Evolutionary conservation across 345 rosid species (phyloP), one percentile per base, ranked within the genome.

Genomic region (Gossypium arboreum): DNA sequence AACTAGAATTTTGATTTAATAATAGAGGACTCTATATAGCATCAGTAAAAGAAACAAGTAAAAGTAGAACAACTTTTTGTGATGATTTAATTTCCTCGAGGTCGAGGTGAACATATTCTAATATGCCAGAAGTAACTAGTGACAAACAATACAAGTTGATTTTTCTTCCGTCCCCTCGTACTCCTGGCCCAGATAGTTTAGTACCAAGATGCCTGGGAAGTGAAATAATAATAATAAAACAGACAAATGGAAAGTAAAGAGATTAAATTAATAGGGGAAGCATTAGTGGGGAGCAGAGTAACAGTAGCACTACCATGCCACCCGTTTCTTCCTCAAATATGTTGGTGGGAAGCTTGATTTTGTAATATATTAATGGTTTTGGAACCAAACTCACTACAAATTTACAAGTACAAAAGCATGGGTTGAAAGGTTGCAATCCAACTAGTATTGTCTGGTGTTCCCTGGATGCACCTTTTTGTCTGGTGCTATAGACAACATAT

Each of bases 221-320:
- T 34, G 41, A 34, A 34, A 34, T 34, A 34, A 34, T 5, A 34
- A 34, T 5, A 34, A 34, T 15, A 48, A 48, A 17, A 15, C 2
- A 1, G 41, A 34, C 7, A 18, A 10, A 3, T 9, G 7, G 3
- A 4, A 70, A 52, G 12, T 9, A 43, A 24, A 24, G 22, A 12
- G 15, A 73, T 10, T 18, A 8, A 20, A 43, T 58, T 20, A 43
- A 47, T 60, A 27, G 15, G 63, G 24, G 25, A 13, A 76, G 27
- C 27, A 27, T 73, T 62, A 61, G 76, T 65, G 84, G 82, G 79
- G 75, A 39, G 51, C 71, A 64, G 24, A 39, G 45, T 39, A 63
- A 63, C 52, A 48, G 6, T 62, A 10, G 12, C 16, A 55, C 47
- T 18, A n/a, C 12, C 13, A 48, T 48, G 52, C 3, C 52, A 48